Evolutionary conservation across 148 eudicot species (phyloP).

Genomic region (Fagopyrum esculentum): DNA sequence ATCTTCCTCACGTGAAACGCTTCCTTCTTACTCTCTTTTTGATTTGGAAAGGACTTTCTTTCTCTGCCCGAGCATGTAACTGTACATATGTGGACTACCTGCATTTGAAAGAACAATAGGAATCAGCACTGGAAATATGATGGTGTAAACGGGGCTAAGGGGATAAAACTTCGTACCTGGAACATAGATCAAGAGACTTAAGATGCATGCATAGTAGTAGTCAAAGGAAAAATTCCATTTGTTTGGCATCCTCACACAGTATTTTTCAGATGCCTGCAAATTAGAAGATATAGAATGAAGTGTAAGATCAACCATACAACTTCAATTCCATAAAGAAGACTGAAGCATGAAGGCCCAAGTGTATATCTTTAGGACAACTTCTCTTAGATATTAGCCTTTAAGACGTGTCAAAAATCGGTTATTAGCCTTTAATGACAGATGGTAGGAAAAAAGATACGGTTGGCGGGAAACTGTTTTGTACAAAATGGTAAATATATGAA

Average conservation of each 20-base stretch:
- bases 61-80: constrained; percentile 84
- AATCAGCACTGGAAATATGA: neutral
- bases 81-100: constrained; percentile 90
- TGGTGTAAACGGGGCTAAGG: neutral
- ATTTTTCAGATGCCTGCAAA: constrained; percentile 62
- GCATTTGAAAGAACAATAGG: constrained; percentile 13
- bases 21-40: constrained; percentile 23
- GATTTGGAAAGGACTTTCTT: constrained; percentile 80
- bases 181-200: constrained; percentile 53
- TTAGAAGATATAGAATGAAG: neutral
- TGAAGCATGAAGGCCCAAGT: neutral
- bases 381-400: too few relatives aligned
- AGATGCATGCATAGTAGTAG: constrained; percentile 57
- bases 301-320: neutral
- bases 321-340: neutral
- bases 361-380: too few relatives aligned
- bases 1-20: neutral
- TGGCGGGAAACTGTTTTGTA: too few relatives aligned
- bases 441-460: neutral
- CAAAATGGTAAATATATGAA: too few relatives aligned
- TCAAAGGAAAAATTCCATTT: constrained; percentile 84
- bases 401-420: too few relatives aligned
- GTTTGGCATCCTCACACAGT: constrained; percentile 87
- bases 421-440: neutral
- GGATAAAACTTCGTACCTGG: constrained; percentile 40